Conservation (phyloP, 305 asterid genomes). For the Andrographis paniculata region DNA sequence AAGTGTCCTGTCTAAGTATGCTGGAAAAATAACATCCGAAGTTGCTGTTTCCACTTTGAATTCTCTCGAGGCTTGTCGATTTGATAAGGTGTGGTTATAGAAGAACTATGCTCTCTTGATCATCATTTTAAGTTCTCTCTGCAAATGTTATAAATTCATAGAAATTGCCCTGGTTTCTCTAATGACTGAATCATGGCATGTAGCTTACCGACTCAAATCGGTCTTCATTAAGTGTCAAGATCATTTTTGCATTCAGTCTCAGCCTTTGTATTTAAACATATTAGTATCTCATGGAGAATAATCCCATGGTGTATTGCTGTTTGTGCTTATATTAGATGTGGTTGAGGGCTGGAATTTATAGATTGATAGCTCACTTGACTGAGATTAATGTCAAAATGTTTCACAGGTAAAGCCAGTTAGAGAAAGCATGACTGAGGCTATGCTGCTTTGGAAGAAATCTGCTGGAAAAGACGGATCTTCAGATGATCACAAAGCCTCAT, state of each 20-base stretch:
- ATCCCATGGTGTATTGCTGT: too few species aligned
- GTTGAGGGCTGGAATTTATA: slow-evolving; percentile 10
- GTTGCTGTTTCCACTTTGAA: slow-evolving; percentile 67
- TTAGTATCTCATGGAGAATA: too few species aligned
- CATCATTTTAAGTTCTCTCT: slow-evolving; percentile 7
- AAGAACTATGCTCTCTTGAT: slow-evolving; percentile 6
- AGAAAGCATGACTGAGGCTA: slow-evolving; percentile 89
- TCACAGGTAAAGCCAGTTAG: slow-evolving; percentile 88
- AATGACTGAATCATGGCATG: too few species aligned
- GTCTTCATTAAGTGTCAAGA: too few species aligned
- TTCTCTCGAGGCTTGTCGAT: slow-evolving; percentile 82
- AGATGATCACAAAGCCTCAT: slow-evolving; percentile 55
- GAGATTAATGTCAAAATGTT: slow-evolving; percentile 13
- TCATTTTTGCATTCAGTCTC: neutral
- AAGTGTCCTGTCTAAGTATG: slow-evolving; percentile 48
- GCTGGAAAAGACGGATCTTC: slow-evolving; percentile 78
- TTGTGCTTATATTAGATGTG: neutral
- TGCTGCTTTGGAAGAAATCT: slow-evolving; percentile 91
- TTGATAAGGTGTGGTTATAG: slow-evolving; percentile 68
- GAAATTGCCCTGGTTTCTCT: neutral
- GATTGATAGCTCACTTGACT: slow-evolving; percentile 11
- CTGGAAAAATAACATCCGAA: slow-evolving; percentile 51
- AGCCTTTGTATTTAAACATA: neutral
- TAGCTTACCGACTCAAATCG: too few species aligned
- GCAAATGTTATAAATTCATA: slow-evolving; percentile 7